These are phyloP conservation scores for Pisolithus sp. DNA, from an alignment of 768 basidiomycete species.

Conservation along the genomic window DNA sequence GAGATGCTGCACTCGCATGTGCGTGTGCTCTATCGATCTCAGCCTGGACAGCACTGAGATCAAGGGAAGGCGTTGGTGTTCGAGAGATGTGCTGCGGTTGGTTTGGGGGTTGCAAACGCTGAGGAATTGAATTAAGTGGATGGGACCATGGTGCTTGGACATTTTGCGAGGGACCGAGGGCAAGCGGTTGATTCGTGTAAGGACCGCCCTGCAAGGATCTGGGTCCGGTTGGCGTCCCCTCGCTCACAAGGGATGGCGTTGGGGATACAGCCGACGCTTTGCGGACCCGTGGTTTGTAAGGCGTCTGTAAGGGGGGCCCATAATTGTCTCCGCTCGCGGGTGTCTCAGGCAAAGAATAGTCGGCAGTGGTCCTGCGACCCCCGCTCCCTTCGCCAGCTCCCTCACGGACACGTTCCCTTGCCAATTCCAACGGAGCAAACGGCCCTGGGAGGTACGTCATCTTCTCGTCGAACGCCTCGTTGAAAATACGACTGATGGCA, in stretches of 20 bases:
- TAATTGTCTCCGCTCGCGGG: slow-evolving; percentile 29
- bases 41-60: slow-evolving; percentile 62
- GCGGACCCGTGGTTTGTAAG: slow-evolving; percentile 70
- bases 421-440: slow-evolving; percentile 62
- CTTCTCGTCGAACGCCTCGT: slow-evolving; percentile 72
- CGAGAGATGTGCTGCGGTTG: slow-evolving; percentile 57
- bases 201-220: slow-evolving; percentile 19
- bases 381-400: slow-evolving; percentile 29
- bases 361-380: slow-evolving; percentile 37
- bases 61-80: slow-evolving; percentile 64
- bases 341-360: slow-evolving; percentile 37
- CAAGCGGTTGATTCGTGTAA: slow-evolving; percentile 42
- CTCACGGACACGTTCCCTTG: slow-evolving; percentile 41
- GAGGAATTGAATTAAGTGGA: slow-evolving; percentile 18
- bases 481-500: slow-evolving; percentile 84
- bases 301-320: slow-evolving; percentile 44
- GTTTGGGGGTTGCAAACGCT: slow-evolving; percentile 30
- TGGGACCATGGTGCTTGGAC: slow-evolving; percentile 2
- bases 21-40: slow-evolving; percentile 77
- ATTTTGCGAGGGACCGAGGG: slow-evolving; percentile 45
- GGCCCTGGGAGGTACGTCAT: slow-evolving; percentile 61
- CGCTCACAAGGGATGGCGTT: slow-evolving; percentile 20
- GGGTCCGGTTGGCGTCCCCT: slow-evolving; percentile 40
- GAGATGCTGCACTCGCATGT: slow-evolving; percentile 62
- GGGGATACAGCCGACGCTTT: slow-evolving; percentile 41